Percentiles rank a stretch among this genome's conserved stretches.
phyloP scores from a whole-genome alignment of 768 basidiomycete species.

The Auricularia heimuer region DNA sequence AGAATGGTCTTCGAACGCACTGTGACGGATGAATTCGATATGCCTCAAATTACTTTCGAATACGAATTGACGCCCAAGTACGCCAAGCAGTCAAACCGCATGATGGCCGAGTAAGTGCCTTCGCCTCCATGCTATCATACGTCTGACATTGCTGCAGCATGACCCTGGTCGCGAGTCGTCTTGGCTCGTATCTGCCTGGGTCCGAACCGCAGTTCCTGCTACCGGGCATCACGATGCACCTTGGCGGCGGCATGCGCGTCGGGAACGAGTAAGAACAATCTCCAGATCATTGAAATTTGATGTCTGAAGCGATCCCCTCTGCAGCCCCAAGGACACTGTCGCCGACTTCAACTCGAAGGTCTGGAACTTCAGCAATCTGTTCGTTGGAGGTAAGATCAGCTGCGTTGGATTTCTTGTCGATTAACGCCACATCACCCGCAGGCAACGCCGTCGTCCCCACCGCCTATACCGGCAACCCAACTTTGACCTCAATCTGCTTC shows the following conservation, averaged over 20 bases:
- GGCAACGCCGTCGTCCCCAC: conserved; percentile 17
- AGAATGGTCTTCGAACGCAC: conserved; percentile 12
- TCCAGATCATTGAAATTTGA: not conserved
- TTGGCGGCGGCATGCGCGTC: conserved; percentile 9
- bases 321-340: conserved; percentile 11
- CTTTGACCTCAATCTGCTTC: conserved; percentile 6
- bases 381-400: conserved; percentile 17
- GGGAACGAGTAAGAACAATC: not conserved
- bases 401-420: no score
- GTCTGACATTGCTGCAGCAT: conserved; percentile 12
- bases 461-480: conserved; percentile 18
- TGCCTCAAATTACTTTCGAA: conserved; percentile 27
- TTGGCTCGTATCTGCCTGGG: conserved; percentile 26
- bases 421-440: no score
- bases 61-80: conserved; percentile 10
- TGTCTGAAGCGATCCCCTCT: not conserved
- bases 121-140: not conserved
- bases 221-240: conserved; percentile 15
- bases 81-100: conserved; percentile 9
- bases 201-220: conserved; percentile 25
- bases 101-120: conserved; percentile 16
- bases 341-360: conserved; percentile 18
- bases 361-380: conserved; percentile 20
- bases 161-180: conserved; percentile 20
- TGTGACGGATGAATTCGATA: conserved; percentile 20